phyloP scores from a whole-genome alignment of 371 early-diverging fungal genomes.

The Haplosporangium sp. region DNA sequence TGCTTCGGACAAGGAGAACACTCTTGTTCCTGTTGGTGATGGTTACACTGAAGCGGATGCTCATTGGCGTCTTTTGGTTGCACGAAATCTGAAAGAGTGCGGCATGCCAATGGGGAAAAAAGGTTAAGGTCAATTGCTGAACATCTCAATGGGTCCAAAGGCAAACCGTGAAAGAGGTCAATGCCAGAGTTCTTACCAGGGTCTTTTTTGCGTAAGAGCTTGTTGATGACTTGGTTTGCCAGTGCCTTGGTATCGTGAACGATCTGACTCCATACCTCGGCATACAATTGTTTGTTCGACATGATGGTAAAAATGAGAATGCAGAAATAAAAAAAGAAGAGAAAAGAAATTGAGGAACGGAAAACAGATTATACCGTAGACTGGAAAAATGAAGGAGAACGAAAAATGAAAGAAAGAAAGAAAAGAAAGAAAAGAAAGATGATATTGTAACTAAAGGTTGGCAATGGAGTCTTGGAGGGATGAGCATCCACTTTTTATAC shows the following conservation, averaged over 20 bases:
- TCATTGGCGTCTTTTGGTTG: too few relatives aligned
- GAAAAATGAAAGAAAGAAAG: background rate
- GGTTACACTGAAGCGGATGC: too few relatives aligned
- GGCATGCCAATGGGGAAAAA: too few relatives aligned
- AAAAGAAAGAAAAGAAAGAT: slow-evolving; percentile 2
- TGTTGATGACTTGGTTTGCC: slow-evolving; percentile 12
- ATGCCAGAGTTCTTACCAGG: slow-evolving; percentile 8
- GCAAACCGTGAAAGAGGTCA: background rate
- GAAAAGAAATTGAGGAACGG: background rate
- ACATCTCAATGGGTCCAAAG: too few relatives aligned
- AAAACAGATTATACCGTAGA: background rate
- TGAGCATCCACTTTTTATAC: background rate
- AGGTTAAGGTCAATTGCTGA: too few relatives aligned
- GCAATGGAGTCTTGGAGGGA: too few relatives aligned
- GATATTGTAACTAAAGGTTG: background rate
- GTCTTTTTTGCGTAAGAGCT: slow-evolving; percentile 2
- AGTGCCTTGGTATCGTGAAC: slow-evolving; percentile 17
- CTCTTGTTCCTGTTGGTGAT: too few relatives aligned
- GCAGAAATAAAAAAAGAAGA: background rate
- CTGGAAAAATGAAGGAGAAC: background rate
- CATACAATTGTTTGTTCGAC: slow-evolving; percentile 6
- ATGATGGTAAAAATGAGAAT: slow-evolving; percentile 4
- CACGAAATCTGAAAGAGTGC: too few relatives aligned
- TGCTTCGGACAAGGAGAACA: too few relatives aligned
- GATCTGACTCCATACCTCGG: slow-evolving; percentile 19